Percentiles rank a stretch among this genome's conserved stretches.
Evolutionary conservation across 2,329 filamentous ascomycete species (phyloP).

Genomic region (Davidsoniella virescens): DNA sequence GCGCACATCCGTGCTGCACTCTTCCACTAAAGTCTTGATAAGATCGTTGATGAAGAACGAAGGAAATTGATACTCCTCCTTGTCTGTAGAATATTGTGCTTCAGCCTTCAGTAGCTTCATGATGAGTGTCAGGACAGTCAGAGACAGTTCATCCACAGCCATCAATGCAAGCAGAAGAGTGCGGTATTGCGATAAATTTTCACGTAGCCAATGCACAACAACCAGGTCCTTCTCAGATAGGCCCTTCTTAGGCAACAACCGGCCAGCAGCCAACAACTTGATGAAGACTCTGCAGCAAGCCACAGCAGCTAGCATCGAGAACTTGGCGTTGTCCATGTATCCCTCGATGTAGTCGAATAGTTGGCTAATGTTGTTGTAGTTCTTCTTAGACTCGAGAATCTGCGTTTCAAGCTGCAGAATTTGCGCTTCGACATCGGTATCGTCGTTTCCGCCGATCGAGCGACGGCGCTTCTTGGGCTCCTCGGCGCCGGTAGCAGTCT

Average conservation of each 20-base stretch:
- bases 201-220: conserved; percentile 64
- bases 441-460: conserved; percentile 31
- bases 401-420: conserved; percentile 64
- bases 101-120: conserved; percentile 80
- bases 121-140: conserved; percentile 56
- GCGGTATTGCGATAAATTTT: conserved; percentile 57
- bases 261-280: conserved; percentile 59
- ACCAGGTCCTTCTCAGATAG: conserved; percentile 57
- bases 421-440: conserved; percentile 38
- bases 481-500: conserved; percentile 21
- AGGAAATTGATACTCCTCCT: conserved; percentile 53
- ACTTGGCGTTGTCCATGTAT: conserved; percentile 32
- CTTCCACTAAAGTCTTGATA: conserved; percentile 39
- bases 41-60: conserved; percentile 8
- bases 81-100: conserved; percentile 42
- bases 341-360: conserved; percentile 43
- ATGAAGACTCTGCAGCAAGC: conserved; percentile 78
- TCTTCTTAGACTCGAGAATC: conserved; percentile 69
- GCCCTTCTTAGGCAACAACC: conserved; percentile 47
- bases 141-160: conserved; percentile 43
- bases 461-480: conserved; percentile 35
- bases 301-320: conserved; percentile 53
- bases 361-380: conserved; percentile 79
- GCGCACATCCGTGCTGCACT: conserved; percentile 41
- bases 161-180: conserved; percentile 45